Evolutionary conservation across 495 filamentous ascomycete genomes (phyloP), one percentile per base, ranked within the genome.

Genomic region (Penicillium flavigenum): DNA sequence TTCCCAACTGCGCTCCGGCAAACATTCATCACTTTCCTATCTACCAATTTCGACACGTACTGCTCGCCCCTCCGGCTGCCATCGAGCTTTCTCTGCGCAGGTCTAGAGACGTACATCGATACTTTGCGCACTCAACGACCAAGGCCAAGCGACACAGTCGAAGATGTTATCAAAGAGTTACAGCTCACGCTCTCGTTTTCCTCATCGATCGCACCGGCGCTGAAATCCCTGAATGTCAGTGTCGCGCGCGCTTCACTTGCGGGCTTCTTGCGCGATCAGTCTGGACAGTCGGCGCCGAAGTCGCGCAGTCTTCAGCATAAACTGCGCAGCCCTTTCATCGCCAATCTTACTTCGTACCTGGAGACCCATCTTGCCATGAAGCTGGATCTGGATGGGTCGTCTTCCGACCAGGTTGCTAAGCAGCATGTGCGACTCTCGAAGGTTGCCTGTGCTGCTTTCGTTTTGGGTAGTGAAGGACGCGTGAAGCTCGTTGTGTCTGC

Each of bases 391-490:
- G 64, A 63, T 26, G 68, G 66, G 6, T 57, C 57, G 2, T 61
- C 57, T 16, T 45, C 56, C 20, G 50, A 60, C 3, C 36, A 60
- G 10, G 42, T 51, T 6, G 54, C 65, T 3, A 62, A 70, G 41
- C 61, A 73, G n/a, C 70, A 71, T 58, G 72, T 84, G 17, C 69
- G 74, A 0, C 59, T 85, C 11, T 69, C 75, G 39, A 81, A 79
- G 57, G 68, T 83, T 61, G 73, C 80, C 2, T 83, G 79, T 63
- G 77, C 76, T 19, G 77, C 74, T 39, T 86, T 84, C 68, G 75
- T 81, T 24, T 24, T 85, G 20, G 79, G 78, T 5, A 66, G 59
- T 7, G 82, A 83, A 9, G 76, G 82, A 11, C 79, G 72, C 54
- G 62, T 82, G 53, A 86, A 86, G 68, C 51, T 85, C 17, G 72